phyloP scores from a whole-genome alignment of 163 green algal species.

The Volvox carteri region DNA sequence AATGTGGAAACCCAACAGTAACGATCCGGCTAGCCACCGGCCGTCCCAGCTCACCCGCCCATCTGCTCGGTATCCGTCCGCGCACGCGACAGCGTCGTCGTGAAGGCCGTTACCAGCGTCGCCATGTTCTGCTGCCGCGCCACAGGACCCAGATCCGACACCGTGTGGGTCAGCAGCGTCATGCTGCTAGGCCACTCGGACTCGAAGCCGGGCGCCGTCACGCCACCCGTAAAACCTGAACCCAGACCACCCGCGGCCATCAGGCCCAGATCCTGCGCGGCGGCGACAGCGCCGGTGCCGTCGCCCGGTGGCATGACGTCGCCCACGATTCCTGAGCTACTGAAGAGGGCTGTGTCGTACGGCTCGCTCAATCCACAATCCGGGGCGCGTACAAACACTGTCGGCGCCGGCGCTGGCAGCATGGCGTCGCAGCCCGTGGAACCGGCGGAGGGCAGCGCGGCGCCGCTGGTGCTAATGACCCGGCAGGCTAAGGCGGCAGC shows the following conservation, averaged over 20 bases:
- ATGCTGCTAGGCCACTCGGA: constrained; percentile 2
- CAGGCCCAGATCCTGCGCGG: neutral
- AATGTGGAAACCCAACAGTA: too few species aligned
- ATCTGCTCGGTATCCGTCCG: neutral
- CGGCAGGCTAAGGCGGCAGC: neutral
- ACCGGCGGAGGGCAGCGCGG: too few species aligned
- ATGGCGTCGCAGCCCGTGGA: neutral
- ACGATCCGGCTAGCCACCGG: too few species aligned
- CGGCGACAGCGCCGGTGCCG: neutral
- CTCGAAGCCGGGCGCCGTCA: neutral
- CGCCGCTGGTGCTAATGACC: neutral
- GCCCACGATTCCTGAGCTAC: neutral
- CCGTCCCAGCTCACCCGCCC: constrained; percentile 35
- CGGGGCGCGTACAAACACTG: neutral
- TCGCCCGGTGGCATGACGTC: neutral
- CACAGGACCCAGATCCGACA: neutral
- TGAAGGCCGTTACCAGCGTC: constrained; percentile 37
- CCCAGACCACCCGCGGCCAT: neutral
- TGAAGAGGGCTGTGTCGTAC: neutral
- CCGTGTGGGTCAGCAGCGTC: constrained; percentile 5
- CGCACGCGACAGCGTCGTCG: constrained; percentile 15
- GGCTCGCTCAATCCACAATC: neutral
- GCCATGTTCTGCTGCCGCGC: constrained; percentile 43
- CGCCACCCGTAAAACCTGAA: neutral
- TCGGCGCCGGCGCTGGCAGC: too few species aligned